Conservation (phyloP, 1,284 basidiomycete species). For the Mixia osmundae region DNA sequence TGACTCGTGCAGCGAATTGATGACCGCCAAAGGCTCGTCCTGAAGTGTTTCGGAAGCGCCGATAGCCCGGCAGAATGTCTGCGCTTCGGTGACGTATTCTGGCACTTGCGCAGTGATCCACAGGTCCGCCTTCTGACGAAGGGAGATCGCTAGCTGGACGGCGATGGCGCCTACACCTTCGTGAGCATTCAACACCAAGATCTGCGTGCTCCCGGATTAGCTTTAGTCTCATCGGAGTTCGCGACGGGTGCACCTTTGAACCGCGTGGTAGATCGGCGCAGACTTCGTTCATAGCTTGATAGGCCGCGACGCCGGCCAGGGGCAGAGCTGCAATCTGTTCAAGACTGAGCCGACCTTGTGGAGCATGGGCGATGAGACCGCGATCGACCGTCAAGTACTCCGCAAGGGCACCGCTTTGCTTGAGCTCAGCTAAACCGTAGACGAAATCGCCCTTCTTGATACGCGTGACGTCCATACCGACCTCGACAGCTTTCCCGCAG, state of each 20-base stretch:
- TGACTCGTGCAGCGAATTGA: constrained; percentile 24
- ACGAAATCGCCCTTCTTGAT: constrained; percentile 24
- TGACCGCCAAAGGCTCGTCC: constrained; percentile 23
- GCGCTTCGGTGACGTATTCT: constrained; percentile 19
- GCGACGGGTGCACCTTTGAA: constrained; percentile 11
- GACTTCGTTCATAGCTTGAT: constrained; percentile 23
- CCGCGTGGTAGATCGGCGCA: constrained; percentile 21
- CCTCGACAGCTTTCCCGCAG: constrained; percentile 23
- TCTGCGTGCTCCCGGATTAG: constrained; percentile 8
- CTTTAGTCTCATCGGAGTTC: not conserved
- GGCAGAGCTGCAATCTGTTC: constrained; percentile 25
- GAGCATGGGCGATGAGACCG: constrained; percentile 22
- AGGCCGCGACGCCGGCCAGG: constrained; percentile 21
- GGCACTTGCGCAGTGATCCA: constrained; percentile 25
- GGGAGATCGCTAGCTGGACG: constrained; percentile 21
- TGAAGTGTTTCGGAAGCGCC: constrained; percentile 24
- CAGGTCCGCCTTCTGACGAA: constrained; percentile 18
- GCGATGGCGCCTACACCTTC: constrained; percentile 23
- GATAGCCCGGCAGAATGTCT: constrained; percentile 20
- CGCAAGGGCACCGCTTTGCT: constrained; percentile 22
- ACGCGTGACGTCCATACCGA: constrained; percentile 15
- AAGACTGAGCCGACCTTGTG: constrained; percentile 19
- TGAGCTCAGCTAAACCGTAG: constrained; percentile 22
- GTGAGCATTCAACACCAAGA: constrained; percentile 25
- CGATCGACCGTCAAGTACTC: constrained; percentile 23